Evolutionary conservation across 495 filamentous ascomycete species (phyloP).

Genomic region (Aspergillus baeticus): DNA sequence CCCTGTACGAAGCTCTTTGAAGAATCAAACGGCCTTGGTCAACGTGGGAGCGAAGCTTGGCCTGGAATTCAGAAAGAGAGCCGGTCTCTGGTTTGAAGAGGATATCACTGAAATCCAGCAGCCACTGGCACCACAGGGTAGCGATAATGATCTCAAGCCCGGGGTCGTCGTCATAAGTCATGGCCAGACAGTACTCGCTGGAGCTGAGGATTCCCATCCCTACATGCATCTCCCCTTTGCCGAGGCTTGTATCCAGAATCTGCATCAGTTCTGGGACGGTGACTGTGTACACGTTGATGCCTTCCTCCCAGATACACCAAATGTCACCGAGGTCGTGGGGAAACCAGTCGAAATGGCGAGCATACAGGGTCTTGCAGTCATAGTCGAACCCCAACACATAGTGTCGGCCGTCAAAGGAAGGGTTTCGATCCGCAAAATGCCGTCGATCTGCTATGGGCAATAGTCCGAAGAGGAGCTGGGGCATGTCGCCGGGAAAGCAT

Average conservation of each 20-base stretch:
- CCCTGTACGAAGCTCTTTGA: slow-evolving; percentile 27
- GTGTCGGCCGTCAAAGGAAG: slow-evolving; percentile 13
- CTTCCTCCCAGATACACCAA: slow-evolving; percentile 28
- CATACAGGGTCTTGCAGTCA: slow-evolving; percentile 21
- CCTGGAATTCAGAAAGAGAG: slow-evolving; percentile 12
- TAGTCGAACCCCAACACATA: slow-evolving; percentile 36
- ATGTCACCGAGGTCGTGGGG: slow-evolving; percentile 26
- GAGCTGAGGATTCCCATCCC: slow-evolving; percentile 21
- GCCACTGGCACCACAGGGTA: slow-evolving; percentile 35
- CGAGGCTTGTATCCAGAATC: slow-evolving; percentile 16
- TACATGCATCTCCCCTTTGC: slow-evolving; percentile 6
- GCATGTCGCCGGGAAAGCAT: slow-evolving; percentile 11
- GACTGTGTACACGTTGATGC: slow-evolving; percentile 25
- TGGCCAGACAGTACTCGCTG: slow-evolving; percentile 12
- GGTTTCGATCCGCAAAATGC: slow-evolving; percentile 7
- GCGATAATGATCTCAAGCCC: slow-evolving; percentile 38
- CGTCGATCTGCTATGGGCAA: slow-evolving; percentile 26
- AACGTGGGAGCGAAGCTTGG: slow-evolving; percentile 16
- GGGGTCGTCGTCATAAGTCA: slow-evolving; percentile 19
- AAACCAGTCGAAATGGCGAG: slow-evolving; percentile 28
- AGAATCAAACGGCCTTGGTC: slow-evolving; percentile 29
- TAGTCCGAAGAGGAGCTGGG: slow-evolving; percentile 25
- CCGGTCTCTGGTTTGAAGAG: slow-evolving; percentile 16
- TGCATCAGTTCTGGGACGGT: slow-evolving; percentile 17
- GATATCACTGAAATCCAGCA: slow-evolving; percentile 32